Base-by-base conservation (phyloP, 768 basidiomycete species). In the Kwoniella bestiolae region DNA sequence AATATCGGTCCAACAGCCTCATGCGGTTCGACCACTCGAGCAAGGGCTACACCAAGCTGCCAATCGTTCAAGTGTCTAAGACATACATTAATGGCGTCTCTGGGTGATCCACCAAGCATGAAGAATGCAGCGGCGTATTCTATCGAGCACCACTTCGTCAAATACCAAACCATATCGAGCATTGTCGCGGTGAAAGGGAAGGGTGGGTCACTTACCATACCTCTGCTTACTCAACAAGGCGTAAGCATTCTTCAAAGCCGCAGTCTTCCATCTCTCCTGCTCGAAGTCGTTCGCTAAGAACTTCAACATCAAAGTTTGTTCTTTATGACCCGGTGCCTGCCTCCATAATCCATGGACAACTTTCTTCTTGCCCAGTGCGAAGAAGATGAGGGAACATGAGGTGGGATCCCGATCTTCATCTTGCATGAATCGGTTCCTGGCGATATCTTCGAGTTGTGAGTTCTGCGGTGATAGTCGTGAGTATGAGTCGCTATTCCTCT, bases 81-180 rank as follows among this genome's bases (percentile, higher is more conserved):
- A 79, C 93, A 94, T 21, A 99, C 90, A 69, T 87, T 90, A 32
- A 94, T 90, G 2, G 95, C 94, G 70, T 98, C 96, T 80, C 90
- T 91, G 35, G 95, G 82, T 46, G 89, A 88, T 25, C 88, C 89
- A 7, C 92, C 95, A 0, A 99, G 86, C 45, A 99, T 84, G 83
- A 99, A 99, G 83, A 99, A 99, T 1, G 94, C 94, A 0, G 94
- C 94, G n/a, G 96, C 94, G 76, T 97, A 98, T 78, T 93, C 96
- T 97, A 21, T 7, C 8, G 45, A 59, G 55, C 23, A 31, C 23
- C 55, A 5, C 16, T 29, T 49, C 26, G n/a, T n/a, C n/a, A n/a
- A n/a, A n/a, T n/a, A n/a, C n/a, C n/a, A n/a, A n/a, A n/a, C n/a
- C n/a, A n/a, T n/a, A n/a, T n/a, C n/a, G n/a, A n/a, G n/a, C n/a